Evolutionary conservation across 345 rosid species (phyloP).

Genomic region (Eucalyptus regnans): DNA sequence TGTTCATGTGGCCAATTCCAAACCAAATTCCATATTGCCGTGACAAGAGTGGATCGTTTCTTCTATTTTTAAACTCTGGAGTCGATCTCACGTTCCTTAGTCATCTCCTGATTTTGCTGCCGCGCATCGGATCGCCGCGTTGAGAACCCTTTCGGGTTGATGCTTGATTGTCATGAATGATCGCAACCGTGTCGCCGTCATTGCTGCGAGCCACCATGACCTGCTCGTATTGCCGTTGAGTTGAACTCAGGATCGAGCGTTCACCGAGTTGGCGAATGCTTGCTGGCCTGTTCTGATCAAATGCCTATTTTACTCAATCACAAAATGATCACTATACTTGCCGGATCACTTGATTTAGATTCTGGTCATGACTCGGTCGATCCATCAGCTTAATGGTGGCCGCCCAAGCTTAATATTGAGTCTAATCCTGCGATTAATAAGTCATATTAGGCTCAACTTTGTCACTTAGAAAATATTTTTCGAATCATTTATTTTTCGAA

Average conservation of each 20-base stretch:
- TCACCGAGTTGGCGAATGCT: neutral
- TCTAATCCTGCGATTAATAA: neutral
- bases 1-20: no score
- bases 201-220: neutral
- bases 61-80: no score
- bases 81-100: no score
- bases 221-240: neutral
- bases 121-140: no score
- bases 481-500: no score
- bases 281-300: neutral
- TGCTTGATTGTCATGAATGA: no score
- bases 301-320: neutral
- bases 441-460: neutral
- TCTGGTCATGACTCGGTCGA: neutral
- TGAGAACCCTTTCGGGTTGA: no score
- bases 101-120: no score
- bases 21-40: no score
- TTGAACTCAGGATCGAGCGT: neutral
- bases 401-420: neutral
- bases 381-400: neutral
- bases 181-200: neutral
- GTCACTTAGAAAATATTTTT: neutral
- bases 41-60: no score
- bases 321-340: neutral
- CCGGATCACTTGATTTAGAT: neutral